Percentiles rank a stretch among this genome's conserved stretches.
Evolutionary conservation across 345 rosid species (phyloP).

Genomic region (Eucalyptus caleyi): DNA sequence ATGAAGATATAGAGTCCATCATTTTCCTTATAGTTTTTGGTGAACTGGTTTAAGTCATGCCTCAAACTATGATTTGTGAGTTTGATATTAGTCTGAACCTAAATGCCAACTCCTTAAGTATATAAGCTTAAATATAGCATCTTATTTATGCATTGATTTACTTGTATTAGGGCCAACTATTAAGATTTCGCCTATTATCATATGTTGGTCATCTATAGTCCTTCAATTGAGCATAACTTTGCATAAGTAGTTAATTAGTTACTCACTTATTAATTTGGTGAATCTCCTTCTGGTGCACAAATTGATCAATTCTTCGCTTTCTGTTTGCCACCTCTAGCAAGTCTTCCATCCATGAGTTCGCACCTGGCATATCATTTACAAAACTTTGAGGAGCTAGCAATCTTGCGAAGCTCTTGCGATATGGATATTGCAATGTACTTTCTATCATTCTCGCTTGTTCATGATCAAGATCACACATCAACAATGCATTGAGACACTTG

Average conservation of each 20-base stretch:
- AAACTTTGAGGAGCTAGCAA: neutral
- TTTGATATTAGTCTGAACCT: neutral
- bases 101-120: neutral
- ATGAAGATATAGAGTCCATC: neutral
- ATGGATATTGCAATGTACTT: neutral
- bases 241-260: neutral
- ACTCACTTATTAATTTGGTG: neutral
- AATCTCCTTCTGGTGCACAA: neutral
- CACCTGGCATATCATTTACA: neutral
- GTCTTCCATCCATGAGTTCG: neutral
- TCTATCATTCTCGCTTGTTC: neutral
- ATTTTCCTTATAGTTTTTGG: neutral
- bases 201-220: neutral
- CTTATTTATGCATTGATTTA: neutral
- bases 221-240: neutral
- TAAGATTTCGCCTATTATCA: fast-evolving
- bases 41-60: neutral
- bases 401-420: neutral
- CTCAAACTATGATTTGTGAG: neutral
- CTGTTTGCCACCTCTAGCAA: neutral
- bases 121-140: neutral
- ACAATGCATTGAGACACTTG: neutral
- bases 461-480: neutral
- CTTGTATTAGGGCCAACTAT: neutral
- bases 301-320: neutral